phyloP scores from a whole-genome alignment of 108 stramenopile species.

The Poteriospumella lacustris region DNA sequence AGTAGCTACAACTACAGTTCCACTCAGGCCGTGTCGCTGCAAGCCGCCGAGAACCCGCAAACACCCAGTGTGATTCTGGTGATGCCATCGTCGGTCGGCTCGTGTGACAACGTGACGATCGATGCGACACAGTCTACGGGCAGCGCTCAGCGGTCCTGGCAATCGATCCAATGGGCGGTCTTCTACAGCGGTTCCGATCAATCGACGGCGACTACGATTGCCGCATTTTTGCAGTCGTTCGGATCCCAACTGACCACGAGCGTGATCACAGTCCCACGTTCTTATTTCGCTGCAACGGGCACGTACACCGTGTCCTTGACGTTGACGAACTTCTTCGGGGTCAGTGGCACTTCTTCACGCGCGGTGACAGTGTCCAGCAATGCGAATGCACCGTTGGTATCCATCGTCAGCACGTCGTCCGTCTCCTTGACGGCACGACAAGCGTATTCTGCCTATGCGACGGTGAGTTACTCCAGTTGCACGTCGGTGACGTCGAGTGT shows the following conservation, averaged over 20 bases:
- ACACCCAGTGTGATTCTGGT: not conserved
- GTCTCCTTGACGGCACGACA: not conserved
- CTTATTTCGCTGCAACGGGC: not conserved
- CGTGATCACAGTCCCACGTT: not conserved
- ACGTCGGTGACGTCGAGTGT: not conserved
- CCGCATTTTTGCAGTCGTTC: not conserved
- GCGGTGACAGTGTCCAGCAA: not conserved
- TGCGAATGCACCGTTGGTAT: not conserved
- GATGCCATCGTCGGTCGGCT: not conserved
- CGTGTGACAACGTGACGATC: not conserved
- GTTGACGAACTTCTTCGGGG: conserved; percentile 9
- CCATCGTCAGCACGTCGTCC: not conserved
- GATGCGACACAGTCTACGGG: not conserved
- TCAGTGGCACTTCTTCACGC: not conserved
- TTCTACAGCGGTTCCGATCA: not conserved
- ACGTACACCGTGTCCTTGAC: not conserved
- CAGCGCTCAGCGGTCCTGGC: not conserved
- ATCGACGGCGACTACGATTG: not conserved
- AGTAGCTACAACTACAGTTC: not conserved
- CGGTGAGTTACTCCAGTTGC: not conserved
- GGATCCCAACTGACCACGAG: not conserved
- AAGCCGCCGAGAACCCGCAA: not conserved
- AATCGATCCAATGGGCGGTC: not conserved
- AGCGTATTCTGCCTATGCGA: not conserved
- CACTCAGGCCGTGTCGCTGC: not conserved